Conservation (phyloP, 495 filamentous ascomycete species). For the Penicillium simplicissimum region DNA sequence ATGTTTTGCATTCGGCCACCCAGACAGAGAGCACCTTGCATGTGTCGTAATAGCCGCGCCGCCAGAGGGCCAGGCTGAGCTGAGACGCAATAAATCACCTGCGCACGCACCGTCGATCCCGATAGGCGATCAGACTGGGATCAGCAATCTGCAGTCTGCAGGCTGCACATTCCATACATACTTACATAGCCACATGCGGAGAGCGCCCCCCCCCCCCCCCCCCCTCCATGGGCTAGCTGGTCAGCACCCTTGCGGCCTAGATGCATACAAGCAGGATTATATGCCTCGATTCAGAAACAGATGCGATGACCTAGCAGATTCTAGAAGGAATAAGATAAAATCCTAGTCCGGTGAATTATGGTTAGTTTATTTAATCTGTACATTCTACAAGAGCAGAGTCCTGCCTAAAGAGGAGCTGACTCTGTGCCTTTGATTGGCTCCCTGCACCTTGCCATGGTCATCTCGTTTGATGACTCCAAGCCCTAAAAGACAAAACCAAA, state of each 20-base stretch:
- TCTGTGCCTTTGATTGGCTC: conserved; percentile 12
- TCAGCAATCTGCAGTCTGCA: not conserved
- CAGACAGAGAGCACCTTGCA: conserved; percentile 12
- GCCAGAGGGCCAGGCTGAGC: conserved; percentile 27
- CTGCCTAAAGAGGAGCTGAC: conserved; percentile 8
- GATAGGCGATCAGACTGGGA: conserved; percentile 15
- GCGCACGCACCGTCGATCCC: conserved; percentile 29
- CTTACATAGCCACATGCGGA: conserved; percentile 5
- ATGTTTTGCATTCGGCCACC: not conserved
- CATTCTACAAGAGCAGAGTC: not conserved
- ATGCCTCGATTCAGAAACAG: not conserved
- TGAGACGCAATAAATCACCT: conserved; percentile 31
- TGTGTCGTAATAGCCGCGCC: conserved; percentile 17
- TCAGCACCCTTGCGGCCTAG: conserved; percentile 15
- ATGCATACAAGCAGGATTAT: not conserved
- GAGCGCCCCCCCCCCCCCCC: too few relatives aligned
- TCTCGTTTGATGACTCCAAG: conserved; percentile 9
- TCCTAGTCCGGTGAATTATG: not conserved
- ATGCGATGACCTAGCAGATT: not conserved
- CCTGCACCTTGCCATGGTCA: conserved; percentile 19
- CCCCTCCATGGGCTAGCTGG: not conserved
- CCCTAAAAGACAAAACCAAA: conserved; percentile 2
- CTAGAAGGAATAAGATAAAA: not conserved
- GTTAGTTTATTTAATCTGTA: not conserved
- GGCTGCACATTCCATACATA: conserved; percentile 13